Percentiles rank a stretch among this genome's conserved stretches.
Conservation (phyloP, 2,329 filamentous ascomycete species). For the Sclerotinia spermophila region DNA sequence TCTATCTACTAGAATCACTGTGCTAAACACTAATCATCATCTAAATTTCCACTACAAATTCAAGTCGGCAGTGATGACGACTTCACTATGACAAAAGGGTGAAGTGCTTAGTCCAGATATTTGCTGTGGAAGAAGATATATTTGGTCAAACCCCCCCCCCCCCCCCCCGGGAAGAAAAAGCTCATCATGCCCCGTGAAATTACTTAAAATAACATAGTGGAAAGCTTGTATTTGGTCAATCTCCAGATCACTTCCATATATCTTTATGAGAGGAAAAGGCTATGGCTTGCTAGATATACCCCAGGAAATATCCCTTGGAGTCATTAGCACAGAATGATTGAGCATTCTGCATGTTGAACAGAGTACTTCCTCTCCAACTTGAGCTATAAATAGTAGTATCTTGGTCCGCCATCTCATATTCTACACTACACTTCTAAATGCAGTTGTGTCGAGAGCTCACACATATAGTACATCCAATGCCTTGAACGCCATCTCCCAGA, state of each 20-base stretch:
- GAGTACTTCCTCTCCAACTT: neutral
- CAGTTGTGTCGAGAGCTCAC: conserved; percentile 15
- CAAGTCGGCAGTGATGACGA: neutral
- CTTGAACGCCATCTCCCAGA: conserved; percentile 21
- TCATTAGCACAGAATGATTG: neutral
- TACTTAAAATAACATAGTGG: neutral
- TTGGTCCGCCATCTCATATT: conserved; percentile 1
- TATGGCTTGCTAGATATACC: neutral
- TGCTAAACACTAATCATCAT: no score
- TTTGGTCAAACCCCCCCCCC: no score
- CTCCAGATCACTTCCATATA: neutral
- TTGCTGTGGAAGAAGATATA: neutral
- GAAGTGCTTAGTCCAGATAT: neutral
- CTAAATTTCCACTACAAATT: no score
- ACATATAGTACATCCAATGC: conserved; percentile 19
- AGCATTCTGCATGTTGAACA: neutral
- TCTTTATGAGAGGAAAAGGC: neutral
- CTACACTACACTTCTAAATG: conserved; percentile 15
- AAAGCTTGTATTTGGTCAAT: neutral
- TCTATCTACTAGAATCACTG: no score
- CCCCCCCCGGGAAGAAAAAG: no score
- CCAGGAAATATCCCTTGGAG: neutral
- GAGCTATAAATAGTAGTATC: conserved; percentile 11
- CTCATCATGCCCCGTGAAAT: neutral
- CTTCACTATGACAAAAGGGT: neutral